Evolutionary conservation across 1,139 yeast genomes (phyloP).

Genomic region (Kodamaea fungicola): DNA sequence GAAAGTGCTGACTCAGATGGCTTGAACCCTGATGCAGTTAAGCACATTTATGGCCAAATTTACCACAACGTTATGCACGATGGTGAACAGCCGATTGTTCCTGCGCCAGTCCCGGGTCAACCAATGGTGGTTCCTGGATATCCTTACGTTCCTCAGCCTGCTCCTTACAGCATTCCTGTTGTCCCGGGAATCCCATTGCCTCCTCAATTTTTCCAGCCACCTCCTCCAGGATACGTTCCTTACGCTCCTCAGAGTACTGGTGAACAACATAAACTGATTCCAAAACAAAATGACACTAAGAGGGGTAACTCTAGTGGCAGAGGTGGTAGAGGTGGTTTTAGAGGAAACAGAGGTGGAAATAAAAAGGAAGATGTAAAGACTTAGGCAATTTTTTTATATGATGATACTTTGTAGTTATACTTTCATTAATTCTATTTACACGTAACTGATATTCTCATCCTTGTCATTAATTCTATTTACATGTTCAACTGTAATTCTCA

Average conservation of each 20-base stretch:
- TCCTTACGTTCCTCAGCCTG: conserved; percentile 16
- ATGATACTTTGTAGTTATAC: background rate
- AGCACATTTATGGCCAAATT: conserved; percentile 49
- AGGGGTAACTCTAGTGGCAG: conserved; percentile 7
- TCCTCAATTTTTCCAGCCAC: conserved; percentile 28
- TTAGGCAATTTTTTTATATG: background rate
- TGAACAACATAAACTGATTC: background rate
- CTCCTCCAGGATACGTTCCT: conserved; percentile 2
- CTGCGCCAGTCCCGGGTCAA: conserved; percentile 10
- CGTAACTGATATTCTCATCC: conserved; percentile 4
- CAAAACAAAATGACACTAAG: background rate
- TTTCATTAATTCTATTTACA: background rate
- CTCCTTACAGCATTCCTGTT: conserved; percentile 18
- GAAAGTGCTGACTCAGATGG: conserved; percentile 22
- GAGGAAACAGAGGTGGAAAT: conserved; percentile 21
- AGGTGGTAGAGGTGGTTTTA: conserved; percentile 20
- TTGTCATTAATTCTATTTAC: background rate
- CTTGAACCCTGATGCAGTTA: conserved; percentile 36
- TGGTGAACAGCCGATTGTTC: conserved; percentile 20
- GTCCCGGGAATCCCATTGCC: conserved; percentile 32
- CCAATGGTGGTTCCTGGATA: conserved; percentile 2
- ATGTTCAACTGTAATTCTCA: conserved; percentile 5
- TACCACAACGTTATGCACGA: conserved; percentile 43
- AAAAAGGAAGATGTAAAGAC: background rate
- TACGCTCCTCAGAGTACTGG: background rate